Evolutionary conservation across 768 basidiomycete species (phyloP), one percentile per base, ranked within the genome.

Genomic region (Lepiota venenata): DNA sequence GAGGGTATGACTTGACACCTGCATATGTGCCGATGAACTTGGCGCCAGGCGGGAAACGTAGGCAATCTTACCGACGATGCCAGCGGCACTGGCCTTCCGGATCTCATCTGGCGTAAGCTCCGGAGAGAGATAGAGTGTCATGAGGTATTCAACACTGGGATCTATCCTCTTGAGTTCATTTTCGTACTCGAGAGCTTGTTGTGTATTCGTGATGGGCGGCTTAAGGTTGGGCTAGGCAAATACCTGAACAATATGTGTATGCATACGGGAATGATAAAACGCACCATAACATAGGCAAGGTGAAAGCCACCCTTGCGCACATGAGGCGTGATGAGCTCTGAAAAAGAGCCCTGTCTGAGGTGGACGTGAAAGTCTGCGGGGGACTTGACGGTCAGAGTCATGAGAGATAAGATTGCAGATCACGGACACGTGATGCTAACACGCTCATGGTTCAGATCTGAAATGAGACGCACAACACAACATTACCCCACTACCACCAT

Each of bases 281-380:
- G 57, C 64, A 93, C 95, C 97, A 99, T 99, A 37, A 99, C 93
- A 74, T 97, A 99, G 60, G 90, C 96, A 52, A 96, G 78, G 55
- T 79, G 72, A 63, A 98, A 94, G 1, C 97, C 97, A 41, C 97
- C 97, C 66, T 84, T 73, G 32, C 83, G 78, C 49, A 99, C 90
- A 74, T 98, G 93, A 14, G 93, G 92, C 4, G 87, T 85, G 36
- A 98, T 93, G 12, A 98, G 80, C 50, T 81, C 72, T 21, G 88
- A 86, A 59, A 99, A 73, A 29, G 81, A 71, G 25, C 91, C 93
- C 67, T 98, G 93, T 39, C 97, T 84, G 25, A 99, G 84, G 69
- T 99, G 96, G 60, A 98, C 95, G 74, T 99, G 97, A 65, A 97
- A 96, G 74, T 94, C 93, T 29, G 91, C 88, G 14, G 93, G 91